Evolutionary conservation across 2,329 filamentous ascomycete species (phyloP), one percentile per base, ranked within the genome.

Genomic region (Xylaria sp.): DNA sequence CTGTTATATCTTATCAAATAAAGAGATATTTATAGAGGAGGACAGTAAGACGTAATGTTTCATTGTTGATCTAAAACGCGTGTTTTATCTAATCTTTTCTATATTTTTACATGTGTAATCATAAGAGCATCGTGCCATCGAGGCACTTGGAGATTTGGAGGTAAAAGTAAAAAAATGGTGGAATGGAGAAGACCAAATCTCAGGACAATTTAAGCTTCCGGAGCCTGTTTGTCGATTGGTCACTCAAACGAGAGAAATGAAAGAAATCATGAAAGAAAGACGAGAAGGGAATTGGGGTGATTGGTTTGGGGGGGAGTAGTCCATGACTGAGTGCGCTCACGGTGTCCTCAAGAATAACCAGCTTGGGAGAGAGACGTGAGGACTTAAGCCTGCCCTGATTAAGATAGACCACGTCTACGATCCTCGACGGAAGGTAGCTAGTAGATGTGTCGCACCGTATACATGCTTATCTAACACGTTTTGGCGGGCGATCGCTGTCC

Each of bases 381-480:
- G 28, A 18, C 39, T 13, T 46, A 18, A 18, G 58, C 25, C 41
- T 64, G 12, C 55, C 51, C 28, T 43, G 15, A 51, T 64, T 55
- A 59, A 59, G 31, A 65, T 67, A 41, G 28, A 49, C 67, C 36
- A 56, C 20, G 20, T 28, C 2, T 55, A 20, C 20, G 18, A 18
- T 48, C 54, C 28, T 61, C 25, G 13, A 18, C 41, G 39, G 10
- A 39, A 23, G n/a, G 15, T 9, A 36, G 61, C 12, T 18, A 48
- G 33, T 28, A 28, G 23, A 28, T 46, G 31, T 49, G 43, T 5
- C 49, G 51, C 46, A n/a, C 28, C 10, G n/a, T 20, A 31, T 39
- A 48, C 36, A 31, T 33, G 33, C 20, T 43, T 64, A 77, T 71
- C 70, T 78, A 60, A 74, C 70, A 4, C 77, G 71, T 66, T 78